Conservation (phyloP, 129 eudicot species). For the Sambucus nigra region DNA sequence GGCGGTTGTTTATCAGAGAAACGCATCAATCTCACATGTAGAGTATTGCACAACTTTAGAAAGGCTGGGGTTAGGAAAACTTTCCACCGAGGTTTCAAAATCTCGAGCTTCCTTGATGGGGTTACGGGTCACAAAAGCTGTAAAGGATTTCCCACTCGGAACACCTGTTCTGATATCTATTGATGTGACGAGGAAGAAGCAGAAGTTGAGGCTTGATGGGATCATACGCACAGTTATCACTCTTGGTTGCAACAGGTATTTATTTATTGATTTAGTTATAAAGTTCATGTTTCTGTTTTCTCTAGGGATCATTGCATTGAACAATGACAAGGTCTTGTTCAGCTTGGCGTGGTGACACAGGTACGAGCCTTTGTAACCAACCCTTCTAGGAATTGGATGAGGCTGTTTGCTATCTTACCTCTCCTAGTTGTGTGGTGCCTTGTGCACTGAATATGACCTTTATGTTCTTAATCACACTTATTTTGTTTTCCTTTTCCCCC, state of each 20-base stretch:
- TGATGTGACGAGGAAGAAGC: conserved; percentile 67
- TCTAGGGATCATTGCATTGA: no score
- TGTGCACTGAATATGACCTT: no score
- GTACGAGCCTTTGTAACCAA: no score
- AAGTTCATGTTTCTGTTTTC: neutral
- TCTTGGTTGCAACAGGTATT: conserved; percentile 77
- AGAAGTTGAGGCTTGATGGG: conserved; percentile 78
- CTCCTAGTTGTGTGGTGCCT: no score
- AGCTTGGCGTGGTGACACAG: no score
- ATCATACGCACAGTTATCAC: conserved; percentile 71
- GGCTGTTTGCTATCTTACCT: no score
- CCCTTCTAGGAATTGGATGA: no score
- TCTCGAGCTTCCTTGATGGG: conserved; percentile 78
- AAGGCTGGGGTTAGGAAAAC: conserved; percentile 62
- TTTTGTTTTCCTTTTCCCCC: no score
- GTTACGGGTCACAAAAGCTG: conserved; percentile 61
- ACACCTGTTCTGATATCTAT: conserved; percentile 83
- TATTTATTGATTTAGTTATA: neutral
- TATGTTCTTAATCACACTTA: no score
- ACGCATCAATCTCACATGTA: conserved; percentile 50
- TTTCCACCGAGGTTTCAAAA: conserved; percentile 60
- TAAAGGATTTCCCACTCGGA: conserved; percentile 64
- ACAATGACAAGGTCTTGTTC: no score
- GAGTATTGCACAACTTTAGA: conserved; percentile 95
- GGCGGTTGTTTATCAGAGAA: conserved; percentile 69